phyloP scores from a whole-genome alignment of 768 basidiomycete genomes.

The Crassisporium funariophilum region DNA sequence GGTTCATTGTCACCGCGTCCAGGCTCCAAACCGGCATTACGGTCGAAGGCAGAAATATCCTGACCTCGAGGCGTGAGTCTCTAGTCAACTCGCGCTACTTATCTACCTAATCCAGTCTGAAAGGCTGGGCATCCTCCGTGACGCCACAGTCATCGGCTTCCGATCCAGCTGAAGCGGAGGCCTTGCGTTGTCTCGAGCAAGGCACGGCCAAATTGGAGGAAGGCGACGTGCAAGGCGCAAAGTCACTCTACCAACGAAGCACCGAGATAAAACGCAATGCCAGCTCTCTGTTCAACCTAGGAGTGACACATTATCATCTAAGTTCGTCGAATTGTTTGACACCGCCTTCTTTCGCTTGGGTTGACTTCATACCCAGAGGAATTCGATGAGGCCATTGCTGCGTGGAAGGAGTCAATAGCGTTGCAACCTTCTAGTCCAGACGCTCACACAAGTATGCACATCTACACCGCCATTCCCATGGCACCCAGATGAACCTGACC shows the following conservation, averaged over 20 bases:
- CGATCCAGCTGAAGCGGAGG: constrained; percentile 83
- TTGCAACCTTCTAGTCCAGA: constrained; percentile 84
- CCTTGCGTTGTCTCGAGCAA: constrained; percentile 76
- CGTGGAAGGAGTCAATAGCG: constrained; percentile 84
- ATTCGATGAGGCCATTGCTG: constrained; percentile 80
- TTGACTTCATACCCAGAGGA: constrained; percentile 61
- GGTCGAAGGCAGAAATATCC: constrained; percentile 2
- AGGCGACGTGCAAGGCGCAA: constrained; percentile 81
- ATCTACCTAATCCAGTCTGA: constrained; percentile 4
- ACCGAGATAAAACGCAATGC: constrained; percentile 79
- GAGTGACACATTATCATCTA: constrained; percentile 88
- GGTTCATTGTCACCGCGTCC: constrained; percentile 8
- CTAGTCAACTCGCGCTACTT: background rate
- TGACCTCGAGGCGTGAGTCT: constrained; percentile 31
- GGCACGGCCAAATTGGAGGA: constrained; percentile 86
- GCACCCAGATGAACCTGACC: constrained; percentile 13
- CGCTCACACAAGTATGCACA: constrained; percentile 82
- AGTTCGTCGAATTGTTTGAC: constrained; percentile 48
- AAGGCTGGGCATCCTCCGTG: constrained; percentile 81
- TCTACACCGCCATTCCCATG: constrained; percentile 13
- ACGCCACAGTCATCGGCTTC: constrained; percentile 80
- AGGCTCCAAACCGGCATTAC: constrained; percentile 4
- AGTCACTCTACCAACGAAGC: constrained; percentile 75
- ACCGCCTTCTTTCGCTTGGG: background rate
- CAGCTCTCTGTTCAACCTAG: constrained; percentile 84